Evolutionary conservation across 345 rosid species (phyloP).

Genomic region (Angophora floribunda): DNA sequence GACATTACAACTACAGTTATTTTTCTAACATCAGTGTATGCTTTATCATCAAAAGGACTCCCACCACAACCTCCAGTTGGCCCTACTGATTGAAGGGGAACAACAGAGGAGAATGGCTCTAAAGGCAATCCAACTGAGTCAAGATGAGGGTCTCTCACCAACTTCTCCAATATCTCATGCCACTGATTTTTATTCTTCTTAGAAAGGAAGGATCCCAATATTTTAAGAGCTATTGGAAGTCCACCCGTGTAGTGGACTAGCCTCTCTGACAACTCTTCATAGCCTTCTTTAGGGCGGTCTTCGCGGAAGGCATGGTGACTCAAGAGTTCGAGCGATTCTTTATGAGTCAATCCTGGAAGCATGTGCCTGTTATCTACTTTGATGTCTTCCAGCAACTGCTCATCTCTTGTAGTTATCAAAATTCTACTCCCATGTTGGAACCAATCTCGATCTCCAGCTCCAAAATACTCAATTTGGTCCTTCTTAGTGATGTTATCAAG

Average conservation of each 20-base stretch:
- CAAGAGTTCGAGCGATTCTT: not conserved
- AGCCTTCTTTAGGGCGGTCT: not conserved
- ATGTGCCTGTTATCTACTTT: not conserved
- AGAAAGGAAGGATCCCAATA: not conserved
- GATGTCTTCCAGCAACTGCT: not conserved
- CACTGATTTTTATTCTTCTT: not conserved
- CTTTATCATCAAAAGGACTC: not conserved
- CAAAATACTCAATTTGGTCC: not conserved
- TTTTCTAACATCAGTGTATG: not conserved
- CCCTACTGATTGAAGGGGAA: not conserved
- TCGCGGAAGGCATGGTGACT: not conserved
- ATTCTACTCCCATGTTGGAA: not conserved
- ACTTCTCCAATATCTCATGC: not conserved
- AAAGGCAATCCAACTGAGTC: not conserved
- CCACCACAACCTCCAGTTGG: accelerated
- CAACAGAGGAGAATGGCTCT: not conserved
- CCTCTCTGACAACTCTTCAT: not conserved
- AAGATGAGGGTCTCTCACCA: not conserved
- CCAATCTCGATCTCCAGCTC: not conserved
- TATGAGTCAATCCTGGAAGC: not conserved
- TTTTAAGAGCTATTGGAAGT: not conserved
- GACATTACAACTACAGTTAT: not conserved
- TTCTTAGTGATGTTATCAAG: not conserved
- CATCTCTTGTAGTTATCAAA: not conserved
- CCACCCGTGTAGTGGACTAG: not conserved